These are phyloP conservation scores for Cryphonectria japonica DNA, from an alignment of 2,329 filamentous ascomycete species.

Conservation along the genomic window DNA sequence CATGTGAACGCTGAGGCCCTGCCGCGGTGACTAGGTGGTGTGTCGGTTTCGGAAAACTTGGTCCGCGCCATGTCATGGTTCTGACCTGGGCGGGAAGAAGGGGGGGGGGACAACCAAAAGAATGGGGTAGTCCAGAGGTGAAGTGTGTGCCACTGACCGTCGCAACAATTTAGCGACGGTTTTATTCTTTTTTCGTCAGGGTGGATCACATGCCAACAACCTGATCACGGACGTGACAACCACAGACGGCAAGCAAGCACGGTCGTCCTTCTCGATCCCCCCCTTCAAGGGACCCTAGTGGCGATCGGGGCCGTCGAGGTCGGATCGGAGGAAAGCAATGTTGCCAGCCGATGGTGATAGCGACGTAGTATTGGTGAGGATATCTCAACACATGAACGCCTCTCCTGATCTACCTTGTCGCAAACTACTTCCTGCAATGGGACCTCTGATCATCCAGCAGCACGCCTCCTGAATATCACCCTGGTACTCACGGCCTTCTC, in stretches of 20 bases:
- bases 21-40: neutral
- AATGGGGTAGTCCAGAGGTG: neutral
- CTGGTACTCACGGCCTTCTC: neutral
- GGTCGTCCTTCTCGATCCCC: neutral
- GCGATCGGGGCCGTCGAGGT: slow-evolving; percentile 4
- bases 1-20: neutral
- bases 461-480: neutral
- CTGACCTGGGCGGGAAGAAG: neutral
- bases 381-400: neutral
- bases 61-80: neutral
- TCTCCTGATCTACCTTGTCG: neutral
- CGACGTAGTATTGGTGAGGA: neutral
- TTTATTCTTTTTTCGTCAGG: neutral
- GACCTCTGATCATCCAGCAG: neutral
- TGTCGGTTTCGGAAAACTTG: slow-evolving; percentile 13
- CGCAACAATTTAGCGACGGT: neutral
- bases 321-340: slow-evolving; percentile 12
- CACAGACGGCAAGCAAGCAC: neutral
- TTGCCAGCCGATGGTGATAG: neutral
- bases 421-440: neutral
- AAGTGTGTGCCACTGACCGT: neutral
- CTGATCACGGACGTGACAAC: neutral
- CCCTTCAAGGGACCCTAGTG: neutral
- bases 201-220: neutral
- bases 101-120: neutral